A percentile compares a stretch with the other conserved stretches of the same genome.
Evolutionary conservation across 2,329 filamentous ascomycete genomes (phyloP).

Genomic region (Nectriaceae sp.): DNA sequence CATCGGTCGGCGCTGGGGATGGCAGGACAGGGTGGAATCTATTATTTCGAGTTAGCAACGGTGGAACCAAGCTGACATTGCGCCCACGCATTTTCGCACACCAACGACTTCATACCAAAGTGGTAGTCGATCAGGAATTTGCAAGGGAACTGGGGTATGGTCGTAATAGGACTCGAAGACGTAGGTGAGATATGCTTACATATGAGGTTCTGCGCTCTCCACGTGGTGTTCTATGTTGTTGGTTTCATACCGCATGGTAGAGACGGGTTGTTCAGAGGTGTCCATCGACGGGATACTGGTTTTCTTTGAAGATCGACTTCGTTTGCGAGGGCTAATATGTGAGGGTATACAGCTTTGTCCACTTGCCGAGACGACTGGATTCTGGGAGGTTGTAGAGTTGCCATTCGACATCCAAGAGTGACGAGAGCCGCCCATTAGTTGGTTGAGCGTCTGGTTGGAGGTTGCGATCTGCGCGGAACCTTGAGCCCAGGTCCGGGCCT

Average conservation of each 20-base stretch:
- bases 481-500: constrained; percentile 18
- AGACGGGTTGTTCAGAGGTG: no score
- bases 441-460: constrained; percentile 44
- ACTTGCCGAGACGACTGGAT: constrained; percentile 5
- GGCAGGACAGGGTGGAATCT: constrained; percentile 48
- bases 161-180: no score
- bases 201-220: background rate
- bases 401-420: constrained; percentile 30
- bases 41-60: constrained; percentile 17
- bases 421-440: constrained; percentile 38
- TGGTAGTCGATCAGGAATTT: no score
- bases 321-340: constrained; percentile 22
- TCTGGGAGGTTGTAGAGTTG: constrained; percentile 6
- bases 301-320: constrained; percentile 16
- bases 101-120: no score
- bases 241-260: no score
- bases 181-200: background rate
- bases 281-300: background rate
- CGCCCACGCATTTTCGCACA: no score
- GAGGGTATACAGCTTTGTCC: background rate
- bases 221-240: no score
- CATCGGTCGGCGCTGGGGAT: constrained; percentile 65
- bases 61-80: no score
- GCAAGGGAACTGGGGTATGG: no score
- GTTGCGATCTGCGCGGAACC: constrained; percentile 35